Conservation (phyloP, 2,329 filamentous ascomycete species). For the Thermothelomyces thermophilus region DNA sequence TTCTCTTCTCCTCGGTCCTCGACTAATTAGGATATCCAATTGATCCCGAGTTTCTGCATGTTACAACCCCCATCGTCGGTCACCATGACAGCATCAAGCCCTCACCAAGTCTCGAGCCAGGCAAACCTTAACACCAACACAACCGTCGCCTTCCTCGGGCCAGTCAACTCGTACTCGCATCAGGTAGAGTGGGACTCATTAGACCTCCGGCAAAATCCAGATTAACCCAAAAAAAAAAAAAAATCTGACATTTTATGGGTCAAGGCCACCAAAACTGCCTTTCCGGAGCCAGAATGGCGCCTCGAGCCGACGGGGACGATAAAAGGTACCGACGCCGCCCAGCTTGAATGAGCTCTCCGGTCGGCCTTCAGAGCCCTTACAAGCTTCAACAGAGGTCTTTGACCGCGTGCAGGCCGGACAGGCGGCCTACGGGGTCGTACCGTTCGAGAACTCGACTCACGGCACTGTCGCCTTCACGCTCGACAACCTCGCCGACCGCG, state of each 20-base stretch:
- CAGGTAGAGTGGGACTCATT: slow-evolving; percentile 17
- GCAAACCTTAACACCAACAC: not conserved
- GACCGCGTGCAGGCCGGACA: slow-evolving; percentile 61
- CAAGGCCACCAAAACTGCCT: slow-evolving; percentile 35
- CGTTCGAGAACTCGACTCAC: slow-evolving; percentile 94
- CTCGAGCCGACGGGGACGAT: slow-evolving; percentile 48
- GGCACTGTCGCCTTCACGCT: slow-evolving; percentile 86
- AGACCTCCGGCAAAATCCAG: not conserved
- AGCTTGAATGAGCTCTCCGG: too few species aligned
- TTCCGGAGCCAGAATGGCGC: slow-evolving; percentile 42
- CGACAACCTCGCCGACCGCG: slow-evolving; percentile 76
- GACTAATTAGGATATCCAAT: not conserved
- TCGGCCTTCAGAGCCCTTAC: too few species aligned
- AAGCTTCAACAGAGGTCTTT: slow-evolving; percentile 63
- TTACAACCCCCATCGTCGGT: not conserved
- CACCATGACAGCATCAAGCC: not conserved
- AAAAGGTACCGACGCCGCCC: slow-evolving; percentile 34
- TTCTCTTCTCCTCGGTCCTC: too few species aligned
- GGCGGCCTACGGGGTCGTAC: slow-evolving; percentile 71
- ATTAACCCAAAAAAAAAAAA: too few species aligned
- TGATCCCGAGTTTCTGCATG: too few species aligned
- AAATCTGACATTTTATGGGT: not conserved
- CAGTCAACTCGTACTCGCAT: slow-evolving; percentile 25
- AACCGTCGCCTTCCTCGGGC: slow-evolving; percentile 26
- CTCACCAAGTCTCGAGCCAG: not conserved